phyloP scores from a whole-genome alignment of 1,284 basidiomycete species.

The Microbotryomycetes sp. region DNA sequence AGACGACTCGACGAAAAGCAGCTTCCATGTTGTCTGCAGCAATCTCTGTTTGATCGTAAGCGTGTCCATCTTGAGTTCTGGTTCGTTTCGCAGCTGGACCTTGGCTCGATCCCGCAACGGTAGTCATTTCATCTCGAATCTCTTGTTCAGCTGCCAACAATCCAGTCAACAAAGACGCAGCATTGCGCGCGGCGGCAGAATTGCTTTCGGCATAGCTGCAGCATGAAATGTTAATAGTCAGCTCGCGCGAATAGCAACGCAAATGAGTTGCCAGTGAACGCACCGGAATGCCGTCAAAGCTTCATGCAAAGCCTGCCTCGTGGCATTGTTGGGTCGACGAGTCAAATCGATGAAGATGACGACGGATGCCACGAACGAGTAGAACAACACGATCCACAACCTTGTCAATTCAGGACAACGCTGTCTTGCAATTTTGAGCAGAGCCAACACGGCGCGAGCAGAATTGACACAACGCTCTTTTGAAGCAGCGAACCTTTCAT shows the following conservation, averaged over 20 bases:
- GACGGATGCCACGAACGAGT: neutral
- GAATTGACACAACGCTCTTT: constrained; percentile 31
- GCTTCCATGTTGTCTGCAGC: neutral
- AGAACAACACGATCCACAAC: constrained; percentile 39
- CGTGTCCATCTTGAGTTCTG: no score
- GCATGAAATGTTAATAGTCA: neutral
- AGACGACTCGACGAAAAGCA: neutral
- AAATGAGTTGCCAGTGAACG: no score
- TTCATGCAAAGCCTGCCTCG: neutral
- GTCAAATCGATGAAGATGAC: neutral
- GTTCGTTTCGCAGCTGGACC: neutral
- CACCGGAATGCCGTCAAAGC: neutral
- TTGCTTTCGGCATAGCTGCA: neutral
- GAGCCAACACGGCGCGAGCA: constrained; percentile 14
- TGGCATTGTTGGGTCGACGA: neutral
- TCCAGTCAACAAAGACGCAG: neutral
- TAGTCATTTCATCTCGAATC: neutral
- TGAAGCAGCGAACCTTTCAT: constrained; percentile 31
- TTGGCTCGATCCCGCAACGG: no score
- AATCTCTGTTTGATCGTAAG: no score
- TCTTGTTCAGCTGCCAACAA: neutral
- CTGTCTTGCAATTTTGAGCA: constrained; percentile 31
- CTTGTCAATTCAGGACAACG: constrained; percentile 34
- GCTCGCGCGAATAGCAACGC: no score
- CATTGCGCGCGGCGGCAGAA: neutral